phyloP scores from a whole-genome alignment of 2,329 filamentous ascomycete genomes.

The Calonectria fujianensis region DNA sequence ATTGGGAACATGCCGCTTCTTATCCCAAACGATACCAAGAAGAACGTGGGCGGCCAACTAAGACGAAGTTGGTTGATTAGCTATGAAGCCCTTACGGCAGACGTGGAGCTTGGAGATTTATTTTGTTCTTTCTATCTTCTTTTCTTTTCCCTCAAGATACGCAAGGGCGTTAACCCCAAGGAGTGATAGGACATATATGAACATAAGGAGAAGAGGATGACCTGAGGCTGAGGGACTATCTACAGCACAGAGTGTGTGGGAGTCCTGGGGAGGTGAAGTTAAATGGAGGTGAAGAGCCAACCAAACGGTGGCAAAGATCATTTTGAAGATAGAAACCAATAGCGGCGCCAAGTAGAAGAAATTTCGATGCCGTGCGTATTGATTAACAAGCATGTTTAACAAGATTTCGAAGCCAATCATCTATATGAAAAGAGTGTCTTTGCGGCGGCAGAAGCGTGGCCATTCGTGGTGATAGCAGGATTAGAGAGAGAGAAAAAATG shows the following conservation, averaged over 20 bases:
- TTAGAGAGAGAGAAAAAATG: neutral
- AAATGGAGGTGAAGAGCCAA: neutral
- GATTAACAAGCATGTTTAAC: slow-evolving; percentile 12
- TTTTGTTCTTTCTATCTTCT: slow-evolving; percentile 27
- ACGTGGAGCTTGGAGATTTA: slow-evolving; percentile 44
- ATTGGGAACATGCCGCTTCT: slow-evolving; percentile 46
- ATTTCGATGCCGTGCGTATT: slow-evolving; percentile 30
- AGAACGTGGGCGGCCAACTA: slow-evolving; percentile 42
- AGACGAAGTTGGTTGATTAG: slow-evolving; percentile 39
- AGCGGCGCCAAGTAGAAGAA: slow-evolving; percentile 41
- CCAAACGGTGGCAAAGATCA: slow-evolving; percentile 23
- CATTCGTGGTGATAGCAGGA: neutral
- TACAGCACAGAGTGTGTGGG: slow-evolving; percentile 16
- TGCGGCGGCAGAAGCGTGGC: neutral
- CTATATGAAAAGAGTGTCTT: neutral
- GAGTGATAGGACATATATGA: slow-evolving; percentile 24
- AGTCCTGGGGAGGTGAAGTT: neutral
- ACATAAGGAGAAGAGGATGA: slow-evolving; percentile 6
- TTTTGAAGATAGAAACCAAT: slow-evolving; percentile 37
- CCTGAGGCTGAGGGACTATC: slow-evolving; percentile 14
- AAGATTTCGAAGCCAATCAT: neutral
- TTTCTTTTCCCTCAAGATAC: slow-evolving; percentile 34
- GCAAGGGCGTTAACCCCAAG: slow-evolving; percentile 25
- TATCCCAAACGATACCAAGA: slow-evolving; percentile 53
- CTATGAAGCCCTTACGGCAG: slow-evolving; percentile 37